Evolutionary conservation across 192 early-diverging fungal genomes (phyloP).

Genomic region (Pecoramyces ruminantium): DNA sequence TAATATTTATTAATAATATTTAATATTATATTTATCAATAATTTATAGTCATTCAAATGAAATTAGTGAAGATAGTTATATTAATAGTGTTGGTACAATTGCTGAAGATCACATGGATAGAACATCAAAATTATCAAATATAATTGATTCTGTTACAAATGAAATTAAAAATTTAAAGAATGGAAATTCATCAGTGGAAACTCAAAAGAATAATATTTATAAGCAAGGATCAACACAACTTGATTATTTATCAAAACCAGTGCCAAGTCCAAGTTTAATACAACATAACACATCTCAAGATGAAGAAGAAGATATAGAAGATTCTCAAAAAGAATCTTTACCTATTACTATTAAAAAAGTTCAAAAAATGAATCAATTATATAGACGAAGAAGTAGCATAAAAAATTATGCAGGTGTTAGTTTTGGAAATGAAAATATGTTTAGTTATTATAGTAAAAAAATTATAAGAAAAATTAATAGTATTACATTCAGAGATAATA

Average conservation of each 20-base stretch:
- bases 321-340: too few relatives aligned
- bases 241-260: neutral
- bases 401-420: neutral
- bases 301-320: too few relatives aligned
- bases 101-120: neutral
- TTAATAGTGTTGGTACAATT: neutral
- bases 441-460: neutral
- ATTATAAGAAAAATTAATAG: neutral
- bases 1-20: too few relatives aligned
- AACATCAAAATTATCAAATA: neutral
- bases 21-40: too few relatives aligned
- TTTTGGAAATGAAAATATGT: neutral
- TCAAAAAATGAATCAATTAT: neutral
- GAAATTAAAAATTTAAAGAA: neutral
- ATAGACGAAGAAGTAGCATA: neutral
- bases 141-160: neutral
- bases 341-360: neutral
- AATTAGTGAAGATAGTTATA: neutral
- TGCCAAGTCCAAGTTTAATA: neutral
- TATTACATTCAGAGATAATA: neutral
- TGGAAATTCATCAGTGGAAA: neutral
- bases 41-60: too few relatives aligned
- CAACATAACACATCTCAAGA: neutral
- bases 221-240: neutral
- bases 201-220: neutral